Percentiles rank a stretch among this genome's conserved stretches.
phyloP scores from a whole-genome alignment of 2,329 filamentous ascomycete genomes.

The Lecanosticta acicola region DNA sequence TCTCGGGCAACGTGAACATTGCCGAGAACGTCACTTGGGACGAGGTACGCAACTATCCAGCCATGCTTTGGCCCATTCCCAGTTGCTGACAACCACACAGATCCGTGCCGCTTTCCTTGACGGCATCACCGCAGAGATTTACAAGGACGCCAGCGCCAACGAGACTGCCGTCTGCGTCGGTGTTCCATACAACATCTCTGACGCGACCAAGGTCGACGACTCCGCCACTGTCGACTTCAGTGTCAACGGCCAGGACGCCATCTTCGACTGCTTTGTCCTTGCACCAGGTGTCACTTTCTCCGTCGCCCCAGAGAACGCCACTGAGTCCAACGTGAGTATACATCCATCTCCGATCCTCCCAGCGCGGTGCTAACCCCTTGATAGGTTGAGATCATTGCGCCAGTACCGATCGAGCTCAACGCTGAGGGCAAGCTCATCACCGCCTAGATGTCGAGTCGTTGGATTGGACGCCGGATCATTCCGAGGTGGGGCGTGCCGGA shows the following conservation, averaged over 20 bases:
- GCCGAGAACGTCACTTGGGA: slow-evolving; percentile 1
- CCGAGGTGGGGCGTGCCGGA: neutral
- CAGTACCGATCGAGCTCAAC: neutral
- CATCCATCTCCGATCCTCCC: neutral
- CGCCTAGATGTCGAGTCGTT: neutral
- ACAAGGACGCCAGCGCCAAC: neutral
- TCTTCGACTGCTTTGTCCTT: slow-evolving; percentile 2
- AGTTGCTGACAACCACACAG: neutral
- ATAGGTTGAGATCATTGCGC: slow-evolving; percentile 1
- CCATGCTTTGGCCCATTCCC: neutral
- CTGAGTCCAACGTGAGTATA: slow-evolving; percentile 1
- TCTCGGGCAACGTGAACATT: neutral
- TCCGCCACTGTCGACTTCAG: slow-evolving; percentile 1
- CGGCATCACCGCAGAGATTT: neutral
- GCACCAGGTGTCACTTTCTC: neutral
- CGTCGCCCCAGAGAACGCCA: slow-evolving; percentile 2
- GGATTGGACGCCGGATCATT: neutral
- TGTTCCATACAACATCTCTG: slow-evolving; percentile 1
- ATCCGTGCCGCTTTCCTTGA: slow-evolving; percentile 2
- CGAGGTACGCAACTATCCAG: neutral
- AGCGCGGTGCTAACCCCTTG: neutral
- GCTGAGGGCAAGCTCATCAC: neutral
- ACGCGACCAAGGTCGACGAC: slow-evolving; percentile 1
- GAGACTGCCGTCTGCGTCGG: slow-evolving; percentile 2
- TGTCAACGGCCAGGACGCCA: slow-evolving; percentile 1